phyloP scores from a whole-genome alignment of 208 protist genomes.

The Leishmania aethiopica region DNA sequence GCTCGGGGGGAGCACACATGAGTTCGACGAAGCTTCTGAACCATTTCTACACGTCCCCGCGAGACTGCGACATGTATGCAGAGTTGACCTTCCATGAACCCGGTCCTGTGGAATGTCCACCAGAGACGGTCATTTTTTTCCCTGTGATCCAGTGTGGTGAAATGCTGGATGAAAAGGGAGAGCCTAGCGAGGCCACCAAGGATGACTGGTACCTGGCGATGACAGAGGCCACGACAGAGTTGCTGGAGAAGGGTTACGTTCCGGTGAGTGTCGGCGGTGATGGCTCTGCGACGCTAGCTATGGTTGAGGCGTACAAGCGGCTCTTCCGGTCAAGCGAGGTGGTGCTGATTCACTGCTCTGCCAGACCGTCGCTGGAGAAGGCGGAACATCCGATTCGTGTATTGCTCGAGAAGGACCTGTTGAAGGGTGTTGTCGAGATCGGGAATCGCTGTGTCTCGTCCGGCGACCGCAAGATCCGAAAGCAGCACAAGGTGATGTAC shows the following conservation, averaged over 20 bases:
- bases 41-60: slow-evolving; percentile 54
- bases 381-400: slow-evolving; percentile 55
- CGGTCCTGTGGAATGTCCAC: slow-evolving; percentile 75
- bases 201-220: slow-evolving; percentile 77
- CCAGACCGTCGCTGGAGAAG: slow-evolving; percentile 40
- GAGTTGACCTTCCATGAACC: slow-evolving; percentile 76
- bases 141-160: slow-evolving; percentile 74
- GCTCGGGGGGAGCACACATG: slow-evolving; percentile 33
- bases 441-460: slow-evolving; percentile 74
- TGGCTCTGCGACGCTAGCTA: slow-evolving; percentile 66
- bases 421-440: slow-evolving; percentile 83
- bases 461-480: slow-evolving; percentile 70
- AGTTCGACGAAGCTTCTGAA: slow-evolving; percentile 49
- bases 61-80: slow-evolving; percentile 81
- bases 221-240: slow-evolving; percentile 58
- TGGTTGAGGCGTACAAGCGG: slow-evolving; percentile 85
- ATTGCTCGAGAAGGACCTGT: slow-evolving; percentile 65
- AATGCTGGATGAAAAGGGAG: slow-evolving; percentile 42
- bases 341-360: slow-evolving; percentile 80
- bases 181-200: slow-evolving; percentile 1
- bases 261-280: slow-evolving; percentile 76
- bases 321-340: slow-evolving; percentile 76
- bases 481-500: slow-evolving; percentile 82
- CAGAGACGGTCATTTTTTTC: slow-evolving; percentile 77
- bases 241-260: slow-evolving; percentile 85